phyloP scores from a whole-genome alignment of 768 basidiomycete species.

The Fomitopsis pulvina region DNA sequence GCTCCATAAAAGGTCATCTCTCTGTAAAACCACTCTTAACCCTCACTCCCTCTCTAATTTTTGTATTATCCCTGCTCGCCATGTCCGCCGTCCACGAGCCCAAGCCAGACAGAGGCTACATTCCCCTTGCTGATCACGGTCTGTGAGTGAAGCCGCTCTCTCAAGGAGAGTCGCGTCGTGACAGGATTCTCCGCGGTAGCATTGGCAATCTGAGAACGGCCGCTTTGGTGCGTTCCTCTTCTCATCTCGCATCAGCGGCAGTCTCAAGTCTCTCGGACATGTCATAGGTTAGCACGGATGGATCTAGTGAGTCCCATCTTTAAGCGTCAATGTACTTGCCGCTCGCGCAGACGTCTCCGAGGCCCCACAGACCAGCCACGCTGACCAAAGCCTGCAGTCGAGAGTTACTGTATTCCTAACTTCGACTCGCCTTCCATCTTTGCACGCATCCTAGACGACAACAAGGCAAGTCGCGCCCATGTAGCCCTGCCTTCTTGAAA shows the following conservation, averaged over 20 bases:
- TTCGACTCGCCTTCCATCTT: constrained; percentile 94
- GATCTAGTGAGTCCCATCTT: constrained; percentile 50
- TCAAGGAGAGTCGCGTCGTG: neutral
- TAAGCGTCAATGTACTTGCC: neutral
- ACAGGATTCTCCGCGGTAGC: constrained; percentile 28
- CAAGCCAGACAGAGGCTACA: constrained; percentile 53
- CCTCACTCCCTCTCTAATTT: too few relatives aligned
- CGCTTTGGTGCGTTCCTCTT: constrained; percentile 43
- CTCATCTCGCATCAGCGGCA: neutral
- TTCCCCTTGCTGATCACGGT: constrained; percentile 74
- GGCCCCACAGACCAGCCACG: neutral
- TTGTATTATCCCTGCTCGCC: too few relatives aligned
- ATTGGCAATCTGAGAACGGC: constrained; percentile 84
- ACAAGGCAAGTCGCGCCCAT: constrained; percentile 41
- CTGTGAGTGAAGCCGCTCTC: constrained; percentile 41
- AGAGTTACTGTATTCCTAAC: constrained; percentile 88
- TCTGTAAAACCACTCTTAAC: too few relatives aligned
- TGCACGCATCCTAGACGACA: constrained; percentile 81
- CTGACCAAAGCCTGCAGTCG: constrained; percentile 41
- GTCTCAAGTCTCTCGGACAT: neutral
- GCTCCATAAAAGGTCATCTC: too few relatives aligned
- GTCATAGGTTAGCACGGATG: constrained; percentile 63
- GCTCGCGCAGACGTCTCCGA: neutral
- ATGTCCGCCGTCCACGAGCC: constrained; percentile 47
- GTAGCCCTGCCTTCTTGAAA: neutral